Evolutionary conservation across 208 protist genomes (phyloP).

Genomic region (Leishmania braziliensis): DNA sequence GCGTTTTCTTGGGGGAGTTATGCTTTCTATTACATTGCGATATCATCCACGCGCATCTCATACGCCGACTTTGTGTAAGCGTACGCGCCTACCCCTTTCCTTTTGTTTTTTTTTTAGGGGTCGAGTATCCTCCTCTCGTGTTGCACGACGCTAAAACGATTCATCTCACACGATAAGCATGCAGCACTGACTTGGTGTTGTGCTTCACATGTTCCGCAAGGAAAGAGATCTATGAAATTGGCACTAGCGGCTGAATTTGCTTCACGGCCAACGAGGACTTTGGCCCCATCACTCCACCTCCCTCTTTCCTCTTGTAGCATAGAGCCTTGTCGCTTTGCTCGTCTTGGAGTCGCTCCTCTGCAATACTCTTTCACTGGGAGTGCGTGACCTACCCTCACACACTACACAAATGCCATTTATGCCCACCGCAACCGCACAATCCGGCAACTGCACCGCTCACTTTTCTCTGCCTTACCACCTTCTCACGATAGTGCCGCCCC

Average conservation of each 20-base stretch:
- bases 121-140: too few relatives aligned
- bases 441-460: too few relatives aligned
- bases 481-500: background rate
- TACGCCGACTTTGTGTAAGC: too few relatives aligned
- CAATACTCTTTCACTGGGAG: background rate
- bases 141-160: background rate
- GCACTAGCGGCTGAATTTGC: background rate
- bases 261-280: too few relatives aligned
- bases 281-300: too few relatives aligned
- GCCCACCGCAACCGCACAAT: background rate
- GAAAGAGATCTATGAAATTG: background rate
- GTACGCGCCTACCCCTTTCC: too few relatives aligned
- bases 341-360: background rate
- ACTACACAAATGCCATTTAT: background rate
- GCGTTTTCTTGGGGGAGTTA: background rate
- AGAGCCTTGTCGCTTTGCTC: background rate
- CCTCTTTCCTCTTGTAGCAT: background rate
- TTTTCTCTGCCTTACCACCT: background rate
- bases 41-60: background rate
- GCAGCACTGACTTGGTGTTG: background rate
- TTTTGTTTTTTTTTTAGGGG: too few relatives aligned
- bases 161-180: background rate
- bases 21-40: background rate
- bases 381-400: background rate
- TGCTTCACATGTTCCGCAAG: background rate